These are phyloP conservation scores for Elsinoe perseae DNA, from an alignment of 2,329 filamentous ascomycete species.

Conservation along the genomic window DNA sequence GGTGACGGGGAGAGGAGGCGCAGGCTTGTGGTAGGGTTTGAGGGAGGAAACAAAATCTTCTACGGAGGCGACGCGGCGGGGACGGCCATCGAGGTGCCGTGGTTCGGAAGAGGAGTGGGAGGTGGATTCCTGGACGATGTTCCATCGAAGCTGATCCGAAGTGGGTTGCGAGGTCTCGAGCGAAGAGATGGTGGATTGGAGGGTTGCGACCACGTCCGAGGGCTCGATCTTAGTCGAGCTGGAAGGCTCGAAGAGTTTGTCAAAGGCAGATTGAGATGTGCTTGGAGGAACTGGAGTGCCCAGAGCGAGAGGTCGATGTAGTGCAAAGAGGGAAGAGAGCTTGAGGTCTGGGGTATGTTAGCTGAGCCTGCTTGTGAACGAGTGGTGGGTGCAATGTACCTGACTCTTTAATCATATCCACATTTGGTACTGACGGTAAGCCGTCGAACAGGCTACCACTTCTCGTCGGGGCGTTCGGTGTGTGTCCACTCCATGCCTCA, in stretches of 20 bases:
- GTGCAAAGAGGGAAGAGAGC: constrained; percentile 88
- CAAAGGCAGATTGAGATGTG: constrained; percentile 67
- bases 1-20: constrained; percentile 56
- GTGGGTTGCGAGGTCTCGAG: constrained; percentile 30
- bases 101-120: constrained; percentile 28
- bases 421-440: constrained; percentile 67
- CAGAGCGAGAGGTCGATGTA: constrained; percentile 88
- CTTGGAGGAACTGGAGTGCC: constrained; percentile 69
- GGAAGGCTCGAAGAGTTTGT: constrained; percentile 65
- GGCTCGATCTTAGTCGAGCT: constrained; percentile 34
- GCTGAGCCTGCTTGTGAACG: constrained; percentile 17
- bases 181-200: constrained; percentile 35
- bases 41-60: constrained; percentile 41
- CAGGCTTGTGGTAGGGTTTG: constrained; percentile 77
- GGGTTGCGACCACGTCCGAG: constrained; percentile 38
- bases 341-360: constrained; percentile 58
- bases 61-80: constrained; percentile 26
- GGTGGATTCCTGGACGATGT: constrained; percentile 30
- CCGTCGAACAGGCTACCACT: constrained; percentile 44
- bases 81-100: constrained; percentile 30
- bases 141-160: constrained; percentile 33
- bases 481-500: constrained; percentile 19
- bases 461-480: constrained; percentile 13
- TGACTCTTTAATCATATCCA: constrained; percentile 55
- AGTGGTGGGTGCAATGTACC: constrained; percentile 19